Percentiles rank a stretch among this genome's conserved stretches.
Conservation (phyloP, 2,329 filamentous ascomycete species). For the Tympanopsis confertula region DNA sequence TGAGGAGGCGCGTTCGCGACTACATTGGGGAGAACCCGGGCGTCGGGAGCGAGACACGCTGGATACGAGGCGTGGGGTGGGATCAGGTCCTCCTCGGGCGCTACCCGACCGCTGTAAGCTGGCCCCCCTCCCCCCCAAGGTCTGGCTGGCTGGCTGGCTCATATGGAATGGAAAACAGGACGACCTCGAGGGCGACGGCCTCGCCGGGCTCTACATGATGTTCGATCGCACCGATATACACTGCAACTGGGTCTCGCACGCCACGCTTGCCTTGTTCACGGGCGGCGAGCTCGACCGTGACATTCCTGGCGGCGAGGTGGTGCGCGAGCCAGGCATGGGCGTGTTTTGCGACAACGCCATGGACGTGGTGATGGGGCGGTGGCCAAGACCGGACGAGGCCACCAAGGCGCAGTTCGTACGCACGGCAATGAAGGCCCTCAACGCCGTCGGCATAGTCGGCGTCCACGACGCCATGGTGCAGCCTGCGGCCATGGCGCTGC, state of each 20-base stretch:
- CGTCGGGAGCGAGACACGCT: slow-evolving; percentile 40
- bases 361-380: slow-evolving; percentile 43
- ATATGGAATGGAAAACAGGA: slow-evolving; percentile 19
- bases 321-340: slow-evolving; percentile 47
- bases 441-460: slow-evolving; percentile 54
- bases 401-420: slow-evolving; percentile 41
- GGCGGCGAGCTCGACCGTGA: slow-evolving; percentile 29
- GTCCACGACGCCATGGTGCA: slow-evolving; percentile 58
- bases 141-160: background rate
- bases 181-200: slow-evolving; percentile 36
- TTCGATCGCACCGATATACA: slow-evolving; percentile 60
- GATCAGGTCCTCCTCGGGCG: slow-evolving; percentile 54
- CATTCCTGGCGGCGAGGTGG: slow-evolving; percentile 51
- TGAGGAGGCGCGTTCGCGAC: slow-evolving; percentile 33
- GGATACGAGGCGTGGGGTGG: slow-evolving; percentile 61
- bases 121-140: slow-evolving; percentile 4
- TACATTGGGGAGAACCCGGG: slow-evolving; percentile 38
- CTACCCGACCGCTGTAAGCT: slow-evolving; percentile 54
- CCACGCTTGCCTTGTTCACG: slow-evolving; percentile 50
- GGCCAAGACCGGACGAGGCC: slow-evolving; percentile 41
- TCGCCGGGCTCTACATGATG: slow-evolving; percentile 52
- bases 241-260: slow-evolving; percentile 57
- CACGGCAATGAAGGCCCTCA: slow-evolving; percentile 49
- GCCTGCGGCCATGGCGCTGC: slow-evolving; percentile 40
- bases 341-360: slow-evolving; percentile 68